phyloP scores from a whole-genome alignment of 176 grass and related monocot genomes.

The Lolium multiflorum region DNA sequence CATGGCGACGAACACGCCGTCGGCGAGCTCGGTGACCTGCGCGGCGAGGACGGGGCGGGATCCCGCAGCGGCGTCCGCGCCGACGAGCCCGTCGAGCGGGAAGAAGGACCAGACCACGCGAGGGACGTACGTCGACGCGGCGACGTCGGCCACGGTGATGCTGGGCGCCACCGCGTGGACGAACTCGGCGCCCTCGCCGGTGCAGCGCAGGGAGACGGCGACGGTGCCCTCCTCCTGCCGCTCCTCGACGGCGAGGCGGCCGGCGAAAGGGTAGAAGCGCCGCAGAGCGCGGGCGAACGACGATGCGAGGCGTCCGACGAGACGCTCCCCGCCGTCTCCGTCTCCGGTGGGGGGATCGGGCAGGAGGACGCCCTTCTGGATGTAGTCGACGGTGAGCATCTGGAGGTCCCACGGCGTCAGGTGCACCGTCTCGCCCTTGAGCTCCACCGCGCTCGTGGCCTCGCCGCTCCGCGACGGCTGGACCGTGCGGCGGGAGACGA shows the following conservation, averaged over 20 bases:
- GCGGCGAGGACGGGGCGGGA: slow-evolving; percentile 23
- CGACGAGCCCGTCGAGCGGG: slow-evolving; percentile 34
- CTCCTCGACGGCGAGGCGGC: slow-evolving; percentile 38
- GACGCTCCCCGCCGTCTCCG: not conserved
- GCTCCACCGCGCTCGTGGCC: not conserved
- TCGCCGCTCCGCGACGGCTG: not conserved
- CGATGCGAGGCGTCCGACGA: slow-evolving; percentile 23
- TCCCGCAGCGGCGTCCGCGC: not conserved
- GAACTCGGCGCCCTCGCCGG: slow-evolving; percentile 56
- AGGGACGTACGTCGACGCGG: not conserved
- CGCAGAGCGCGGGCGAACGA: slow-evolving; percentile 45
- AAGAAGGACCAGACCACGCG: slow-evolving; percentile 38
- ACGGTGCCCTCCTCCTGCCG: not conserved
- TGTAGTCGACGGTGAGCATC: slow-evolving; percentile 29
- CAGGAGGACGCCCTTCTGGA: slow-evolving; percentile 41
- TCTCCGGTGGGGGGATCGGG: slow-evolving; percentile 5
- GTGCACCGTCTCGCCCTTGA: slow-evolving; percentile 1
- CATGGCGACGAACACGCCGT: slow-evolving; percentile 62
- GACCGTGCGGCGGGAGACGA: slow-evolving; percentile 29
- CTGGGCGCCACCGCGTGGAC: slow-evolving; percentile 49
- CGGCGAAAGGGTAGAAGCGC: slow-evolving; percentile 55
- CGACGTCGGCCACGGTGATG: slow-evolving; percentile 44
- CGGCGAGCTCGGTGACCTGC: slow-evolving; percentile 70
- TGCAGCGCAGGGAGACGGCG: slow-evolving; percentile 30
- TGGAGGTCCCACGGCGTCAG: slow-evolving; percentile 37